Evolutionary conservation across 208 protist genomes (phyloP).

Genomic region (Trypanosoma melophagium): DNA sequence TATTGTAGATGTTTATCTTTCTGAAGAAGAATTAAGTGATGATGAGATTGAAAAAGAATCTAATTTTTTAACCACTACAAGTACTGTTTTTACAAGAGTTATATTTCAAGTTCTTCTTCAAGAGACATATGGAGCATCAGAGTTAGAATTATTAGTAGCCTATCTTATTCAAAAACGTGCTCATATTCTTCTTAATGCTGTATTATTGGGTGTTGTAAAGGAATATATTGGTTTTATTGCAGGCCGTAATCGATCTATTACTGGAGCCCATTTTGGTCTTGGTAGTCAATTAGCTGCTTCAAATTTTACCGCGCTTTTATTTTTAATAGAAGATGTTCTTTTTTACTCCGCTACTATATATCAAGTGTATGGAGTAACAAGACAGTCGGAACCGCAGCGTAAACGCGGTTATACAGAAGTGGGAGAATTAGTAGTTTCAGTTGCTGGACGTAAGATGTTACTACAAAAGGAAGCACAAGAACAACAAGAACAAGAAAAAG

Average conservation of each 20-base stretch:
- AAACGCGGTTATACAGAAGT: slow-evolving; percentile 54
- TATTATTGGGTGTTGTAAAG: slow-evolving; percentile 59
- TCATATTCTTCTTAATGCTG: slow-evolving; percentile 45
- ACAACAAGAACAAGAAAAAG: background rate
- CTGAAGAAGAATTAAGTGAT: slow-evolving; percentile 27
- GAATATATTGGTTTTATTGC: slow-evolving; percentile 32
- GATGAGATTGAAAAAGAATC: background rate
- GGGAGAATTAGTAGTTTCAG: slow-evolving; percentile 37
- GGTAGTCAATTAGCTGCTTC: slow-evolving; percentile 35
- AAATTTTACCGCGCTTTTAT: slow-evolving; percentile 63
- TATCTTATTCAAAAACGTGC: slow-evolving; percentile 47
- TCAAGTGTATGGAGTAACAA: slow-evolving; percentile 1
- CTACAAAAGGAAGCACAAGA: too few species aligned
- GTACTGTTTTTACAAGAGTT: slow-evolving; percentile 47
- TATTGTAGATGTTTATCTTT: slow-evolving; percentile 54
- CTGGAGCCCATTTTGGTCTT: slow-evolving; percentile 31
- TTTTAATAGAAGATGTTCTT: slow-evolving; percentile 60
- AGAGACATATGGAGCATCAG: slow-evolving; percentile 64
- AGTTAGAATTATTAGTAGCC: slow-evolving; percentile 60
- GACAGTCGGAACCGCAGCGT: slow-evolving; percentile 3
- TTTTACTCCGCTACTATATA: slow-evolving; percentile 53
- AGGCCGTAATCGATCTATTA: slow-evolving; percentile 7
- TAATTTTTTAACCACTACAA: slow-evolving; percentile 30
- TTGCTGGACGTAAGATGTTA: background rate
- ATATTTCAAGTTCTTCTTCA: slow-evolving; percentile 65